A percentile compares a stretch with the other conserved stretches of the same genome.
Conservation (phyloP, 2,329 filamentous ascomycete species). For the Epichloe amarillans region DNA sequence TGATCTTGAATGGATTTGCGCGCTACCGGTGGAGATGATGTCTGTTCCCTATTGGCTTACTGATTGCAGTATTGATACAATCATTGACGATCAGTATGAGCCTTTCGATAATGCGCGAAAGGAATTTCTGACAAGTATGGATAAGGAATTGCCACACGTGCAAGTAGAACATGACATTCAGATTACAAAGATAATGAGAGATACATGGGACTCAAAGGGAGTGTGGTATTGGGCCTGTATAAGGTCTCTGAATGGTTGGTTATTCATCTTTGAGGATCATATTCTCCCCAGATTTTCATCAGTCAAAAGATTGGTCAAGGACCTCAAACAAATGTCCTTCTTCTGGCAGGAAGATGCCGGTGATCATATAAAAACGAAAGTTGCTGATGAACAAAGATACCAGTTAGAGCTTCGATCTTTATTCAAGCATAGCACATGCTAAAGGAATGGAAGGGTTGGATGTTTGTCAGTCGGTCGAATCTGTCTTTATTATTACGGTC, state of each 20-base stretch:
- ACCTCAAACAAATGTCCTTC: conserved; percentile 7
- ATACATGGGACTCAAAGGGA: conserved; percentile 10
- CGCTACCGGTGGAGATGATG: conserved; percentile 18
- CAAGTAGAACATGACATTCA: conserved; percentile 7
- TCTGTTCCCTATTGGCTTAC: conserved; percentile 20
- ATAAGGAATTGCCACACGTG: conserved; percentile 5
- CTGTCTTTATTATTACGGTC: too few relatives aligned
- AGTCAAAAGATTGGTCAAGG: conserved; percentile 4
- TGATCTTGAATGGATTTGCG: conserved; percentile 21
- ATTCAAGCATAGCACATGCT: too few relatives aligned
- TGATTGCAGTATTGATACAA: conserved; percentile 9
- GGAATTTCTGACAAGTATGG: conserved; percentile 8
- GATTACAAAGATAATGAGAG: conserved; percentile 8
- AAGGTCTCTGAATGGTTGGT: conserved; percentile 10
- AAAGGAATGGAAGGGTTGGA: too few relatives aligned
- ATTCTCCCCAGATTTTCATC: conserved; percentile 5
- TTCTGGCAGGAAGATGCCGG: conserved; percentile 7
- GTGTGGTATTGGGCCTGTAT: conserved; percentile 12
- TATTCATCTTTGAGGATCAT: conserved; percentile 9
- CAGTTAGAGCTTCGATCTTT: conserved; percentile 6
- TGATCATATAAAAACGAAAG: conserved; percentile 6
- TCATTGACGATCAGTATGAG: conserved; percentile 8
- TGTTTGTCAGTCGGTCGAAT: too few relatives aligned
- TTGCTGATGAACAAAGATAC: conserved; percentile 8
- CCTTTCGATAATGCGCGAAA: conserved; percentile 7